Evolutionary conservation across 495 filamentous ascomycete species (phyloP), one percentile per base, ranked within the genome.

Genomic region (Astrothelium macrocarpum): DNA sequence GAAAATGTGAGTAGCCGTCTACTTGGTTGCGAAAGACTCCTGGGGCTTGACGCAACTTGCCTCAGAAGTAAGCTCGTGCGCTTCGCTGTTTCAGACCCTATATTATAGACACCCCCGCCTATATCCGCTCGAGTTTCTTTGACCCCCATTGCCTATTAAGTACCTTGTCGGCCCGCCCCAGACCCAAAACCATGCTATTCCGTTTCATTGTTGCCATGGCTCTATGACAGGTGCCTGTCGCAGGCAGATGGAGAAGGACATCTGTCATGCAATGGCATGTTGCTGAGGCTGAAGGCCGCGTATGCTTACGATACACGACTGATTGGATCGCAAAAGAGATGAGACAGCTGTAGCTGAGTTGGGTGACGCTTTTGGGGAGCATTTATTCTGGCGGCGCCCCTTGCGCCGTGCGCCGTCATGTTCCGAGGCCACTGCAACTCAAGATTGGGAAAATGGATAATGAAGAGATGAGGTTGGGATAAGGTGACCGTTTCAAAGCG

Each of bases 111-210:
- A 26, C 49, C 49, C 49, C 20, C 12, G 49, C 25, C 49, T 56
- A 56, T 56, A 56, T 56, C 25, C 49, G 49, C 49, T 56, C 11
- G 49, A 56, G 49, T 56, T 56, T 56, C 49, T 56, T 56, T 26
- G 25, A 29, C 49, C 49, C 49, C 29, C 49, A 10, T 9, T 28
- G 5, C 25, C 49, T 56, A n/a, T n/a, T n/a, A 5, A 25, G 49
- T 20, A 5, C 20, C 12, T 9, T 20, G 25, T 5, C 49, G 49
- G 9, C 25, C 49, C 23, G 23, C 25, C 49, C 49, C 49, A 56
- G 49, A 5, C 16, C 49, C 49, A 28, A 56, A 56, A 20, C 49
- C 25, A 56, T 25, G 49, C 49, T 25, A 56, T 29, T 25, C 49
- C 49, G 49, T 56, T 56, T 56, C 49, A 56, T 29, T 56, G 23